Conservation (phyloP, 2,329 filamentous ascomycete genomes). For the Capronia coronata region DNA sequence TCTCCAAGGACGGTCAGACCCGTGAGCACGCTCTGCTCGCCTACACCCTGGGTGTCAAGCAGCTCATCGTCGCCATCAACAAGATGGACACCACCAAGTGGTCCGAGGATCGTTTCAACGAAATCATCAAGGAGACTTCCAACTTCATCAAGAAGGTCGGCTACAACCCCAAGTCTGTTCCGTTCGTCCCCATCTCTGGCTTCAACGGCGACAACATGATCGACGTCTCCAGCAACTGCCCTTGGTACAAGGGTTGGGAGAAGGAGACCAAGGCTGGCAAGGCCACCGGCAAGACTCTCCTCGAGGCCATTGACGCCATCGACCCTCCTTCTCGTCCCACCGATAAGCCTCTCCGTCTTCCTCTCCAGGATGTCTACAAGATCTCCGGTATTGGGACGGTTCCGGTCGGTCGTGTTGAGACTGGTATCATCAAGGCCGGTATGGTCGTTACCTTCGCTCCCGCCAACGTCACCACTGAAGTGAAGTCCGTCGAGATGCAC, state of each 20-base stretch:
- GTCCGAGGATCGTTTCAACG: slow-evolving; percentile 91
- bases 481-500: slow-evolving; percentile 99
- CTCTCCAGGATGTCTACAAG: slow-evolving; percentile 99
- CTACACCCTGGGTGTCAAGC: slow-evolving; percentile 99
- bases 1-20: slow-evolving; percentile 99
- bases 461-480: slow-evolving; percentile 99
- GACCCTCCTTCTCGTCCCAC: slow-evolving; percentile 86
- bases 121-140: slow-evolving; percentile 99
- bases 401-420: slow-evolving; percentile 99
- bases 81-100: slow-evolving; percentile 99
- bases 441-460: slow-evolving; percentile 95
- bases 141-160: slow-evolving; percentile 99
- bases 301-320: slow-evolving; percentile 97
- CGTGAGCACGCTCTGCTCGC: slow-evolving; percentile 99
- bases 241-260: slow-evolving; percentile 99
- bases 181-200: slow-evolving; percentile 99
- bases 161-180: slow-evolving; percentile 98
- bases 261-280: slow-evolving; percentile 92
- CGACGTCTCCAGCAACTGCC: slow-evolving; percentile 77
- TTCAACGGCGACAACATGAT: slow-evolving; percentile 99
- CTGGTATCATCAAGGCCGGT: slow-evolving; percentile 81
- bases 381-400: slow-evolving; percentile 99
- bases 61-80: slow-evolving; percentile 99
- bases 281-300: slow-evolving; percentile 89
- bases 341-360: slow-evolving; percentile 99